Evolutionary conservation across 192 early-diverging fungal genomes (phyloP), one percentile per base, ranked within the genome.

Genomic region (Chytriomyces sp.): DNA sequence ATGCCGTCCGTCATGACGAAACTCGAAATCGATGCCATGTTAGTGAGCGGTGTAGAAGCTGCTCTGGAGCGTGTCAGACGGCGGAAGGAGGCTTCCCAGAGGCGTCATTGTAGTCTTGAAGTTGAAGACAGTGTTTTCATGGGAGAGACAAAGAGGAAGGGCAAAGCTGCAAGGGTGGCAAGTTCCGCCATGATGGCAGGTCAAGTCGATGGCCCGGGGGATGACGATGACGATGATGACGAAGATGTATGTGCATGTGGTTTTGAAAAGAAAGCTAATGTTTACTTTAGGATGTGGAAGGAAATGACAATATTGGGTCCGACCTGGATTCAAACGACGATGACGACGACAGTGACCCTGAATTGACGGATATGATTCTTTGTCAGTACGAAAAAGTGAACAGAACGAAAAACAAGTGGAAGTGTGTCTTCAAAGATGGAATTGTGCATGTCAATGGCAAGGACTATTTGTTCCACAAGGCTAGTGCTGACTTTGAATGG

Each of bases 321-420:
- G 64, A 57, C 2, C 25, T 41, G 25, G 40, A 63, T 36, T 30
- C 64, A 28, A 76, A 80, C 52, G 61, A 76, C 44, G 63, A 66
- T 26, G 72, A 80, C 12, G 73, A 83, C 66, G 78, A 83, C 38
- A 85, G 85, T 53, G 84, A 82, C 65, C 81, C 85, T 19, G 83
- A 86, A 12, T 69, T 91, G 25, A 84, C 81, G 31, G 79, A 84
- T 69, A 40, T 81, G 39, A 73, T 85, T 63, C 62, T 85, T 39
- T 80, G 83, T 64, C 84, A 79, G 68, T 85, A 81, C 65, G 84
- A 85, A 76, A 79, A 85, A 75, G 84, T 99, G 33, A 91, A 89
- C 14, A 86, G 96, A 49, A 94, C 93, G 62, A 99, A 97, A 81
- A 99, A 96, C 85, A 97, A 96, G 82, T 99, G 97, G 97, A 97